These are phyloP conservation scores for Miamiensis avidus DNA, from an alignment of 169 alveolate genomes.

Conservation along the genomic window DNA sequence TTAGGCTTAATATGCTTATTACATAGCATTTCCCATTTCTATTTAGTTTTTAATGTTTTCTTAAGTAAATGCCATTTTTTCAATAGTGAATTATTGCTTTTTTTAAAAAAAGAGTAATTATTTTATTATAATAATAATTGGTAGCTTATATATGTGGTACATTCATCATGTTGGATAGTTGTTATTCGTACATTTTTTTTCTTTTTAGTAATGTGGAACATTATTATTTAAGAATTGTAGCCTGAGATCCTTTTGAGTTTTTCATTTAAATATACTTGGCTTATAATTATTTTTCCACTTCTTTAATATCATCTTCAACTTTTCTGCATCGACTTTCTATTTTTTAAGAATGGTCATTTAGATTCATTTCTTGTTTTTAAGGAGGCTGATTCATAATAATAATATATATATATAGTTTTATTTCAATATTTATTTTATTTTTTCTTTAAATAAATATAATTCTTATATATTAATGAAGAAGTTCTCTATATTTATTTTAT, in stretches of 20 bases:
- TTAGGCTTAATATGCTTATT: background rate
- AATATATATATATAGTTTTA: no score
- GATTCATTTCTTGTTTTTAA: no score
- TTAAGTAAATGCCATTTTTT: background rate
- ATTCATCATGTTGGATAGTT: background rate
- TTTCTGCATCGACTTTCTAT: background rate
- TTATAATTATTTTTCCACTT: background rate
- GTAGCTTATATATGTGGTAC: background rate
- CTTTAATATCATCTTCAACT: background rate
- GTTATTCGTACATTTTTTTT: background rate
- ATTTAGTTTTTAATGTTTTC: background rate
- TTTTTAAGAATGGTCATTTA: no score
- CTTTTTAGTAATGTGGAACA: background rate
- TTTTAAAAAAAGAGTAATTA: background rate
- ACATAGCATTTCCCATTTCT: constrained; percentile 3
- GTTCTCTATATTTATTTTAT: no score
- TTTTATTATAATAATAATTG: no score
- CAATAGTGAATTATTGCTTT: background rate
- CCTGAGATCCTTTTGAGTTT: background rate
- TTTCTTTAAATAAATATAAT: no score
- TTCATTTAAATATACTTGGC: background rate
- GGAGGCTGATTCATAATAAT: no score
- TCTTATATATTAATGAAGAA: no score
- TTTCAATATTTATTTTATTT: no score
- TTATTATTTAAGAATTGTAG: background rate